Base-by-base conservation (phyloP, 192 early-diverging fungal species). In the Entomortierella beljakovae region DNA sequence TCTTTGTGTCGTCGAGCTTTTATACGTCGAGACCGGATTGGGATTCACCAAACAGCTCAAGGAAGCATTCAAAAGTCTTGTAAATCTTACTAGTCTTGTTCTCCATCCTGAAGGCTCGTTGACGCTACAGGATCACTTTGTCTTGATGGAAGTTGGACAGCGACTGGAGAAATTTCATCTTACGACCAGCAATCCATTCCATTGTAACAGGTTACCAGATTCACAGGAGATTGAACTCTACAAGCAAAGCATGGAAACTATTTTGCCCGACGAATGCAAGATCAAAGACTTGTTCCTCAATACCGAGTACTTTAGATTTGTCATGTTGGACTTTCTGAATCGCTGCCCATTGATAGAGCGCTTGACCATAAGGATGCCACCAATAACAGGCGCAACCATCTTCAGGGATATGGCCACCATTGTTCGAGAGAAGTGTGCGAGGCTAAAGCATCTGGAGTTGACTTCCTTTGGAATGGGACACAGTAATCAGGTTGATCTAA, bases 241-340 rank as follows among this genome's bases (percentile, higher is more conserved):
- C 46, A 20, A 11, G 46, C 60, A 61, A 20, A 1, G 46, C 29
- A 50, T 61, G 18, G 28, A 31, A 1, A 29, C 13, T 5, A 61
- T 48, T 42, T 33, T 33, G 16, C 3, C 20, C 3, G n/a, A 25
- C 11, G 28, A 50, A 6, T 15, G 60, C 29, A 61, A 25, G 60
- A 61, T 61, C 43, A 61, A 61, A 20, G 60, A 61, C 31, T 20
- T 61, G 29, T 32, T 5, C n/a, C 40, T 61, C 40, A 50, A 49
- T 9, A 61, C 60, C 8, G 60, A 61, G 46, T 7, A 32, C 1
- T 46, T 49, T 50, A 31, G 1, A 20, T 9, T 10, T 9, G 28
- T 50, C 29, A 49, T 61, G 46, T 7, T 25, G 9, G 60, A 61
- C 20, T 61, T 50, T 20, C 5, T 61, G 28, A 2, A 31, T 15